These are phyloP conservation scores for Xanthoconium stramineum DNA, from an alignment of 768 basidiomycete genomes.

Conservation along the genomic window DNA sequence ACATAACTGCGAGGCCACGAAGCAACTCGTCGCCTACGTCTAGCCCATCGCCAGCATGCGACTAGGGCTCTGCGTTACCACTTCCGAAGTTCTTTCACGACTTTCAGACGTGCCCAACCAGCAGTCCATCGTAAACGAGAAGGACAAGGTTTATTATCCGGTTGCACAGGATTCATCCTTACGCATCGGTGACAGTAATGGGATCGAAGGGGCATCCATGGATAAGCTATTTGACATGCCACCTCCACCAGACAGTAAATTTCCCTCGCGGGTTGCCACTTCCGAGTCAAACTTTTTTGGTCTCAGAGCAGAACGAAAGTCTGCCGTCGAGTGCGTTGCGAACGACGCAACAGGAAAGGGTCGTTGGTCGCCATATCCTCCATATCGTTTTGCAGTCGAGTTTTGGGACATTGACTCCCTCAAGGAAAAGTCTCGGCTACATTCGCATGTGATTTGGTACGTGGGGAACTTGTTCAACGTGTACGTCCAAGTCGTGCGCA, in stretches of 20 bases:
- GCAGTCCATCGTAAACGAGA: conserved; percentile 12
- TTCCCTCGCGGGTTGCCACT: conserved; percentile 27
- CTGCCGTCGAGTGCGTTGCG: conserved; percentile 40
- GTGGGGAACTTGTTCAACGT: conserved; percentile 87
- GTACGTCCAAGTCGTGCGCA: conserved; percentile 84
- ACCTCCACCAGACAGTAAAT: conserved; percentile 23
- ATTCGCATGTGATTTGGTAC: conserved; percentile 87
- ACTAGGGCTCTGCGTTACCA: conserved; percentile 60
- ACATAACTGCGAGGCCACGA: conserved; percentile 43
- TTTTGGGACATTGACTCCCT: conserved; percentile 84
- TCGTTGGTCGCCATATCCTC: conserved; percentile 71
- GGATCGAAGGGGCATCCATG: conserved; percentile 54
- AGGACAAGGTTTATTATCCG: conserved; percentile 51
- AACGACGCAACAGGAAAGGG: conserved; percentile 42
- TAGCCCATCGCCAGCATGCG: conserved; percentile 32
- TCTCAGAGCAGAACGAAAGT: conserved; percentile 45
- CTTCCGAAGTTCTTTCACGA: conserved; percentile 46
- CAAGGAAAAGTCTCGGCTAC: conserved; percentile 79
- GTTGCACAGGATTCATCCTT: conserved; percentile 67
- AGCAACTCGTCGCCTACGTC: conserved; percentile 31
- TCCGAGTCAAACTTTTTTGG: conserved; percentile 65
- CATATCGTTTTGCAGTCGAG: conserved; percentile 83
- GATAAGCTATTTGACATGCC: conserved; percentile 61
- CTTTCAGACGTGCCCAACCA: conserved; percentile 23
- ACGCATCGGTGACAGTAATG: conserved; percentile 70